Percentiles rank a stretch among this genome's conserved stretches.
phyloP scores from a whole-genome alignment of 805 yeast genomes.

The Dipodascus albidus region DNA sequence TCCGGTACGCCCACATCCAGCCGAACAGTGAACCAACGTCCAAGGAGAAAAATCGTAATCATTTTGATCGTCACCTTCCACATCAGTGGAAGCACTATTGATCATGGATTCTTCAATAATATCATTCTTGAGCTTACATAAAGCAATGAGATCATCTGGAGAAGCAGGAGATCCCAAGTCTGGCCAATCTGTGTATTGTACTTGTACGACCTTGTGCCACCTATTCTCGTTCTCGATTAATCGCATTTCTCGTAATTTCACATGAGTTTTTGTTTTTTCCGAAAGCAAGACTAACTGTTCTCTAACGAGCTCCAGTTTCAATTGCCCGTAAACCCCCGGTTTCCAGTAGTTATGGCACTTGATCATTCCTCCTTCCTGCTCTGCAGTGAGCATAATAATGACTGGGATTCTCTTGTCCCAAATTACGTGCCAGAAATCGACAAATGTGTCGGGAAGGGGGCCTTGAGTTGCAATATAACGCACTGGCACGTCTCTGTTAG shows the following conservation, averaged over 20 bases:
- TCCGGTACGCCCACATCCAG: slow-evolving; percentile 97
- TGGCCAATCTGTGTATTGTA: slow-evolving; percentile 77
- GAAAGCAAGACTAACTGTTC: slow-evolving; percentile 12
- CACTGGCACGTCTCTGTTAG: slow-evolving; percentile 25
- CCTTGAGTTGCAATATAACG: slow-evolving; percentile 89
- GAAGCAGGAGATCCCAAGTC: slow-evolving; percentile 63
- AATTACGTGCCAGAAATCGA: slow-evolving; percentile 77
- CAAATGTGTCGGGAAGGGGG: slow-evolving; percentile 66
- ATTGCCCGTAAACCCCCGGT: slow-evolving; percentile 37
- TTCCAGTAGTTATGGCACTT: slow-evolving; percentile 88
- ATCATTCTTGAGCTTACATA: slow-evolving; percentile 36
- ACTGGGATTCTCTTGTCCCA: slow-evolving; percentile 55
- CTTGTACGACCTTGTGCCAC: slow-evolving; percentile 46
- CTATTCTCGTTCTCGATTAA: slow-evolving; percentile 23
- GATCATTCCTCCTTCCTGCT: slow-evolving; percentile 65
- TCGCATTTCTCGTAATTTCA: slow-evolving; percentile 33
- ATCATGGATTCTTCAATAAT: slow-evolving; percentile 20
- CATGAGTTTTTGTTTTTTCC: slow-evolving; percentile 11
- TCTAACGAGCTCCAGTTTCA: slow-evolving; percentile 18
- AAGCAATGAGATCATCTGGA: slow-evolving; percentile 50
- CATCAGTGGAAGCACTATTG: background rate
- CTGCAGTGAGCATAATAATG: slow-evolving; percentile 68
- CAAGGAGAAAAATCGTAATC: slow-evolving; percentile 26
- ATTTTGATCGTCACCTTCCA: slow-evolving; percentile 7
- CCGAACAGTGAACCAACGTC: slow-evolving; percentile 79